These are phyloP conservation scores for Coemansia furcata DNA, from an alignment of 192 early-diverging fungal species.

Conservation along the genomic window DNA sequence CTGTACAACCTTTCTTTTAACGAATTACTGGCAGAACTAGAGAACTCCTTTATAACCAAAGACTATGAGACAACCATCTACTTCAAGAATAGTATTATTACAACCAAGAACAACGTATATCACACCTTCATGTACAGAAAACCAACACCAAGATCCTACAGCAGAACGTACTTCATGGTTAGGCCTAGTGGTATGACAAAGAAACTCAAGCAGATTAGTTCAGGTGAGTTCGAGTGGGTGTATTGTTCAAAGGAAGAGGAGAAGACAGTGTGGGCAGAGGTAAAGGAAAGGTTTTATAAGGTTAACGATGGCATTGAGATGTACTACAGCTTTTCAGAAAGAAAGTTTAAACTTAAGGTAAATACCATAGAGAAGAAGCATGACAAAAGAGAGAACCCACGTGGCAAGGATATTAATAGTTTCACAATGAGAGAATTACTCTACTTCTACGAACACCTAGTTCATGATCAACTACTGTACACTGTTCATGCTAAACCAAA, in stretches of 20 bases:
- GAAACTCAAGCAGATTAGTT: conserved; percentile 9
- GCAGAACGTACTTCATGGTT: conserved; percentile 8
- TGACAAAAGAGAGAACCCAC: conserved; percentile 2
- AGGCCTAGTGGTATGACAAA: background rate
- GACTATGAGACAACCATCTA: background rate
- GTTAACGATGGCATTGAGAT: background rate
- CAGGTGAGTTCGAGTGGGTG: conserved; percentile 7
- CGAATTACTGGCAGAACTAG: background rate
- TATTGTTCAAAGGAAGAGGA: background rate
- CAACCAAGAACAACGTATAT: background rate
- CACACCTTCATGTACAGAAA: conserved; percentile 15
- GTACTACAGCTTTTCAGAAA: conserved; percentile 9
- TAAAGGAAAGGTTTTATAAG: background rate
- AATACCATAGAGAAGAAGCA: background rate
- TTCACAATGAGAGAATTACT: background rate
- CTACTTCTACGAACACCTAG: background rate
- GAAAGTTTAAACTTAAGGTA: conserved; percentile 11
- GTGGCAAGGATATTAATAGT: conserved; percentile 12
- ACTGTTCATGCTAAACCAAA: background rate
- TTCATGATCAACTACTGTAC: background rate
- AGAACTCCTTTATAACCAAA: background rate
- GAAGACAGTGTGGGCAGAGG: background rate
- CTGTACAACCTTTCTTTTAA: background rate
- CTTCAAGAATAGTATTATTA: background rate
- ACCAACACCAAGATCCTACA: conserved; percentile 5